A percentile compares a stretch with the other conserved stretches of the same genome.
Evolutionary conservation across 176 grass and related monocot genomes (phyloP).

Genomic region (Triticum urartu): DNA sequence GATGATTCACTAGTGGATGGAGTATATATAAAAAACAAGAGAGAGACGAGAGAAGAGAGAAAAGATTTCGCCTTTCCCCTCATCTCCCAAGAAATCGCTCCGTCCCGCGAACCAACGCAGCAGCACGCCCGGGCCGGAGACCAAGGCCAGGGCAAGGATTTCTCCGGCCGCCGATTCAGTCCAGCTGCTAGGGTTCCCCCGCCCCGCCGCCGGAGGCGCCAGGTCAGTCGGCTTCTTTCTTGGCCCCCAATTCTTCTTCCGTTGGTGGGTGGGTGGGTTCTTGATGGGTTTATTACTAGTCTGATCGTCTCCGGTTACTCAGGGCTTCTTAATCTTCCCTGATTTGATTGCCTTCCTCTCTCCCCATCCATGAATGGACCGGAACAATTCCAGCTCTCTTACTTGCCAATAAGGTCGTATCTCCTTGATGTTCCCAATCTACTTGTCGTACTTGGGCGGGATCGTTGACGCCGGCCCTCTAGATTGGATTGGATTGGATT

Average conservation of each 20-base stretch:
- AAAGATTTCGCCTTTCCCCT: neutral
- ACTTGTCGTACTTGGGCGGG: too few species aligned
- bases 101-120: constrained; percentile 11
- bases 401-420: neutral
- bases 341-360: neutral
- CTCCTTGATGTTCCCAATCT: too few species aligned
- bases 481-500: neutral
- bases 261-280: neutral
- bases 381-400: neutral
- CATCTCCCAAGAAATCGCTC: neutral
- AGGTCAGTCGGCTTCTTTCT: too few species aligned
- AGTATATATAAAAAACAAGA: neutral
- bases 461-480: too few species aligned
- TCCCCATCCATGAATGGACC: neutral
- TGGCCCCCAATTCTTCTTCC: too few species aligned
- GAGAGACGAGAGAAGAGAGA: neutral
- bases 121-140: neutral
- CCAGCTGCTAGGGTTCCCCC: neutral
- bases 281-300: neutral
- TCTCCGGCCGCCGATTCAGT: too few species aligned
- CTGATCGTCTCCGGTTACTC: neutral
- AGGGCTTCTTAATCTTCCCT: neutral
- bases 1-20: too few species aligned
- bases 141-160: too few species aligned
- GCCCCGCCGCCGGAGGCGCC: neutral